Conservation (phyloP, 148 eudicot species). For the Silene conica region DNA sequence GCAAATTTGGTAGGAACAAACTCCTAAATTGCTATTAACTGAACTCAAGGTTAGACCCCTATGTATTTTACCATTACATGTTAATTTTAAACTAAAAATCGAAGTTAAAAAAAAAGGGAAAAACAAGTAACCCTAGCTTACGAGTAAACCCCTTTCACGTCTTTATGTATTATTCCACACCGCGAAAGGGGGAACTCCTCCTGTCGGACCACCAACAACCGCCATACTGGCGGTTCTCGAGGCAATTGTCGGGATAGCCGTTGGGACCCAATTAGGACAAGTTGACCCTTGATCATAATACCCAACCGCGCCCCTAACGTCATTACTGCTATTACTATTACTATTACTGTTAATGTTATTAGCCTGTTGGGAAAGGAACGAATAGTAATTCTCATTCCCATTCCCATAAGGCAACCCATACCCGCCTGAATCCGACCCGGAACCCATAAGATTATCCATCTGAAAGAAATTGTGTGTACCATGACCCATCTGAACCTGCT, state of each 20-base stretch:
- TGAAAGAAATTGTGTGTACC: slow-evolving; percentile 54
- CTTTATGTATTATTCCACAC: slow-evolving; percentile 61
- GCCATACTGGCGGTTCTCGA: slow-evolving; percentile 32
- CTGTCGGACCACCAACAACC: slow-evolving; percentile 21
- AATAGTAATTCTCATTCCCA: slow-evolving; percentile 41
- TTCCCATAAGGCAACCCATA: slow-evolving; percentile 34
- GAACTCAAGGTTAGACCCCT: slow-evolving; percentile 53
- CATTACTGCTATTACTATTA: not conserved
- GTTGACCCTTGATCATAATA: slow-evolving; percentile 43
- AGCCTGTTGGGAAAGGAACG: slow-evolving; percentile 32
- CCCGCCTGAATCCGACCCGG: not conserved
- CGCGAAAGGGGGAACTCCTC: slow-evolving; percentile 43
- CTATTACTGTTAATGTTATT: not conserved
- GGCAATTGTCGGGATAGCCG: slow-evolving; percentile 47
- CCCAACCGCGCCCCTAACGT: slow-evolving; percentile 19
- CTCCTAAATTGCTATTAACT: slow-evolving; percentile 31
- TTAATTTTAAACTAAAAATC: no score
- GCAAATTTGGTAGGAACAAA: slow-evolving; percentile 32
- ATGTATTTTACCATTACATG: slow-evolving; percentile 13
- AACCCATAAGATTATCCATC: slow-evolving; percentile 43
- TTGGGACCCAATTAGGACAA: slow-evolving; percentile 63
- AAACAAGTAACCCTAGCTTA: no score
- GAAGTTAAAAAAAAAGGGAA: no score
- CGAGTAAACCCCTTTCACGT: no score
- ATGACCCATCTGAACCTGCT: slow-evolving; percentile 42